Conservation (phyloP, 306 rosid species). For the Vigna hirtella region DNA sequence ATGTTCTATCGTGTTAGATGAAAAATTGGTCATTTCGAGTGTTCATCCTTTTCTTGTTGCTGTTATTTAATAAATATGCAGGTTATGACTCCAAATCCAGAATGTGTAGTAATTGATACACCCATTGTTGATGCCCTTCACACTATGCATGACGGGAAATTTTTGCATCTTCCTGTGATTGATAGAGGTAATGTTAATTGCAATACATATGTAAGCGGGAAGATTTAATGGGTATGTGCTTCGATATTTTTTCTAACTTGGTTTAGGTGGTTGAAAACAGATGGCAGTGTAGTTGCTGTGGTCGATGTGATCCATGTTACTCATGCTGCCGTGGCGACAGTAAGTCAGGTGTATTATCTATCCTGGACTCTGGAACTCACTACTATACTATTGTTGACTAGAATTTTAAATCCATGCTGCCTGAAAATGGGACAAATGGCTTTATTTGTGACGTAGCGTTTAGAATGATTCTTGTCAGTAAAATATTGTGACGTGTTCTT, state of each 20-base stretch:
- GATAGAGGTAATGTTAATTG: slow-evolving; percentile 74
- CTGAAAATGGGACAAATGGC: slow-evolving; percentile 33
- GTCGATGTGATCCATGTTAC: slow-evolving; percentile 94
- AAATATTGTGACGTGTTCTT: slow-evolving; percentile 24
- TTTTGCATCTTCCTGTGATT: slow-evolving; percentile 92
- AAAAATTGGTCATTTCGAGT: slow-evolving; percentile 26
- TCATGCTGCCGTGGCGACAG: slow-evolving; percentile 98
- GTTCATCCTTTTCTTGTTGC: slow-evolving; percentile 35
- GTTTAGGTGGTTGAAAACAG: slow-evolving; percentile 57
- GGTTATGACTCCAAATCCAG: slow-evolving; percentile 99
- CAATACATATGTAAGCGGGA: slow-evolving; percentile 16
- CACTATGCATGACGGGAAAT: slow-evolving; percentile 95
- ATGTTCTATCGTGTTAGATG: slow-evolving; percentile 13
- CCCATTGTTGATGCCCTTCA: slow-evolving; percentile 98
- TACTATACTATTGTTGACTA: not conserved
- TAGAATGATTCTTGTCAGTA: slow-evolving; percentile 15
- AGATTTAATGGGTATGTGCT: slow-evolving; percentile 14
- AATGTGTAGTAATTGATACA: slow-evolving; percentile 82
- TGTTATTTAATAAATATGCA: slow-evolving; percentile 42
- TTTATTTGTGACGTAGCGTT: slow-evolving; percentile 22
- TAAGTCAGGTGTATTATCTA: slow-evolving; percentile 59
- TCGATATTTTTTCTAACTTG: slow-evolving; percentile 46
- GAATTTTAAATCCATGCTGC: slow-evolving; percentile 23
- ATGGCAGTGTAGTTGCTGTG: slow-evolving; percentile 82
- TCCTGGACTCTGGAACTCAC: slow-evolving; percentile 19